phyloP scores from a whole-genome alignment of 805 yeast species.

The Candida ulmi region DNA sequence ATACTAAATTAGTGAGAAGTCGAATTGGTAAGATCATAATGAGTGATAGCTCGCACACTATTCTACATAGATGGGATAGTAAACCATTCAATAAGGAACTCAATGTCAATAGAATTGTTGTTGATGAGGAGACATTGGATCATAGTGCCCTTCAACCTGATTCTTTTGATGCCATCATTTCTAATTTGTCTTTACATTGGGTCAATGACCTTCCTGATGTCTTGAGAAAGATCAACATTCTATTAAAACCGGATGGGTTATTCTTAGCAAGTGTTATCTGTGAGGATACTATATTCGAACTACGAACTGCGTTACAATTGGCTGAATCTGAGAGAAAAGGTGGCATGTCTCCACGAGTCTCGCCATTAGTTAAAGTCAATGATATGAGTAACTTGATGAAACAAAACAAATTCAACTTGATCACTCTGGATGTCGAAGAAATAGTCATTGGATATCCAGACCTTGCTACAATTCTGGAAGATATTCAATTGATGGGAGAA shows the following conservation, averaged over 20 bases:
- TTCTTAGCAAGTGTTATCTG: constrained; percentile 79
- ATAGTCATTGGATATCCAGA: constrained; percentile 76
- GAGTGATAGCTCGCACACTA: constrained; percentile 56
- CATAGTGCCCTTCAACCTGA: constrained; percentile 34
- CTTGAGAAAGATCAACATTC: constrained; percentile 46
- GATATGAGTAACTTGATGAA: constrained; percentile 72
- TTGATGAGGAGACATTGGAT: constrained; percentile 63
- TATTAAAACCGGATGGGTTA: constrained; percentile 74
- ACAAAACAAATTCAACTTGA: constrained; percentile 70
- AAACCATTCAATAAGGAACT: constrained; percentile 34
- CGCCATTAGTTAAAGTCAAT: constrained; percentile 73
- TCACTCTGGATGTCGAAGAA: constrained; percentile 82
- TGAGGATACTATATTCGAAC: constrained; percentile 80
- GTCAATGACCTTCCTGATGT: constrained; percentile 75
- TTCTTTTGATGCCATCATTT: constrained; percentile 63
- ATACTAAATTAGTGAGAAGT: constrained; percentile 43
- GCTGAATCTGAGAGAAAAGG: constrained; percentile 80
- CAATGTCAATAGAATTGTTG: constrained; percentile 43
- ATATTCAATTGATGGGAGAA: constrained; percentile 80
- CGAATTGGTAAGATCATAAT: constrained; percentile 52
- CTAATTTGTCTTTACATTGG: constrained; percentile 78
- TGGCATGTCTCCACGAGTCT: constrained; percentile 73
- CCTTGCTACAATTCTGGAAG: constrained; percentile 58
- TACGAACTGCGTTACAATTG: constrained; percentile 72
- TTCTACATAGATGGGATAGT: constrained; percentile 49